phyloP scores from a whole-genome alignment of 2,329 filamentous ascomycete species.

The Fusarium sp. region DNA sequence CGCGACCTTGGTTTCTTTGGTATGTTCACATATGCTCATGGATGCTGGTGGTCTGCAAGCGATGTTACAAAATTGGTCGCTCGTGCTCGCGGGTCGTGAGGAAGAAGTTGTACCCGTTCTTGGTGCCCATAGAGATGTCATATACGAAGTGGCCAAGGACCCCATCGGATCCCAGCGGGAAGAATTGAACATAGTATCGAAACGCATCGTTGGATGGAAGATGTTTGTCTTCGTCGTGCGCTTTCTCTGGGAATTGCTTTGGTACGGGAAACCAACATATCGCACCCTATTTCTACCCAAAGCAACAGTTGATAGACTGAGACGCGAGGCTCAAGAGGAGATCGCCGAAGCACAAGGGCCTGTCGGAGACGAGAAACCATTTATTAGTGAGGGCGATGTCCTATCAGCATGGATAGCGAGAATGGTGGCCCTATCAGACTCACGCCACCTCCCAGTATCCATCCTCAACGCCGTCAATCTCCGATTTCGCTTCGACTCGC shows the following conservation, averaged over 20 bases:
- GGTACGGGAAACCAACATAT: background rate
- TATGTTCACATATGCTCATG: background rate
- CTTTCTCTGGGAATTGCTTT: background rate
- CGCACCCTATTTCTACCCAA: background rate
- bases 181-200: accelerated
- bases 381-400: background rate
- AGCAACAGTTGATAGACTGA: background rate
- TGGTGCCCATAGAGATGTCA: background rate
- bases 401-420: background rate
- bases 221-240: background rate
- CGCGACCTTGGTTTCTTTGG: background rate
- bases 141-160: background rate
- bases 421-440: background rate
- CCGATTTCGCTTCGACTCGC: background rate
- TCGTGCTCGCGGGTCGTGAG: background rate
- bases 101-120: background rate
- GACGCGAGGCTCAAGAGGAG: background rate
- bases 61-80: background rate
- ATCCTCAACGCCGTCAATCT: background rate
- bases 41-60: background rate
- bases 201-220: background rate
- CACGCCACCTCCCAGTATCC: background rate
- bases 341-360: accelerated
- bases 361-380: background rate
- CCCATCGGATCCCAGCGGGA: background rate